phyloP scores from a whole-genome alignment of 169 alveolate genomes.

The Toxoplasma gondii region DNA sequence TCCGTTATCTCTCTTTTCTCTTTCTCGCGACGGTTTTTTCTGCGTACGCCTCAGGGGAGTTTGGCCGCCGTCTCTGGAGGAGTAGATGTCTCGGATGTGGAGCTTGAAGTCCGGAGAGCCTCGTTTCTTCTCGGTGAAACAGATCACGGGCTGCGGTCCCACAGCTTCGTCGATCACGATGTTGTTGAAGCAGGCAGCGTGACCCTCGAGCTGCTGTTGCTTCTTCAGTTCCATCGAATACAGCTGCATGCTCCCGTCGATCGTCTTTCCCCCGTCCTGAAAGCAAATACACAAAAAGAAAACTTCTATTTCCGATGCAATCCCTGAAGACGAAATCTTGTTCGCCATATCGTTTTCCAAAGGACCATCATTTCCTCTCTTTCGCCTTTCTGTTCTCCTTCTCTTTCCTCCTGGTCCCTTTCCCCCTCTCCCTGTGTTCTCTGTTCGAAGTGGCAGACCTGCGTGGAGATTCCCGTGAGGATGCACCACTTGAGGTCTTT shows the following conservation, averaged over 20 bases:
- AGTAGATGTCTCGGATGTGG: conserved; percentile 67
- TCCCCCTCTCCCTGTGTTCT: not conserved
- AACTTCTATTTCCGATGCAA: not conserved
- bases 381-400: not conserved
- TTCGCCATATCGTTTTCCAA: not conserved
- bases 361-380: not conserved
- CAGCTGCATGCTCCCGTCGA: conserved; percentile 92
- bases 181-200: conserved; percentile 93
- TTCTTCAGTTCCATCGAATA: conserved; percentile 82
- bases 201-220: conserved; percentile 94
- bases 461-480: conserved; percentile 91
- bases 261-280: conserved; percentile 87
- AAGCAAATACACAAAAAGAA: not conserved
- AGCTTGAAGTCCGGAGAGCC: conserved; percentile 56
- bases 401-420: not conserved
- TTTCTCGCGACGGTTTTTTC: not conserved
- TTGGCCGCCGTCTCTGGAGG: conserved; percentile 66
- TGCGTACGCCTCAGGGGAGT: conserved; percentile 55
- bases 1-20: not conserved
- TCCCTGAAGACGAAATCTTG: no score
- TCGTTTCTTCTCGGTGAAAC: conserved; percentile 72
- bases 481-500: conserved; percentile 90
- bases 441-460: conserved; percentile 42
- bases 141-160: conserved; percentile 75
- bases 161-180: conserved; percentile 84